phyloP scores from a whole-genome alignment of 78 protist species.

The Polysphondylium violaceum region DNA sequence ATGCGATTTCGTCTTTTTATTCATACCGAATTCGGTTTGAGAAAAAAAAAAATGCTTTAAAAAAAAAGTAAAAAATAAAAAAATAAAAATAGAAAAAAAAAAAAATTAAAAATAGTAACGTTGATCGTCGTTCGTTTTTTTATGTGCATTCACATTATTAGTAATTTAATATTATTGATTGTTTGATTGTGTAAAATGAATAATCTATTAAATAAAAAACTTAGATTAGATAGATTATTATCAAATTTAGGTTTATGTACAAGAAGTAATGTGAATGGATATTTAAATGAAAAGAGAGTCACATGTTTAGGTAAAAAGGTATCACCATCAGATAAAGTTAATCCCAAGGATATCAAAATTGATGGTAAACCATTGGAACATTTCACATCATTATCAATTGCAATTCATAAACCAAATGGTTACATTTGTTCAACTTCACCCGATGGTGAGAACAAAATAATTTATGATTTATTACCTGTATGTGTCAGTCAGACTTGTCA shows the following conservation, averaged over 20 bases:
- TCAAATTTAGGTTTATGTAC: slow-evolving; percentile 51
- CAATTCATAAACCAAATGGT: slow-evolving; percentile 79
- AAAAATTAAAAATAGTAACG: not conserved
- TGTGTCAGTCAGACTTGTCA: not conserved
- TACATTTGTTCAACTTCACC: slow-evolving; percentile 52
- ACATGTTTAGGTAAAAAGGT: slow-evolving; percentile 37
- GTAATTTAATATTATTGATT: not conserved
- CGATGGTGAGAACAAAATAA: slow-evolving; percentile 64
- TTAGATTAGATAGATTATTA: slow-evolving; percentile 57
- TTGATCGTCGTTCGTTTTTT: no score
- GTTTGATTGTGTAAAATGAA: not conserved
- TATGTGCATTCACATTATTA: no score
- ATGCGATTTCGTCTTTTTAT: no score
- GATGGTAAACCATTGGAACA: slow-evolving; percentile 40
- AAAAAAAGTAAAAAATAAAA: not conserved
- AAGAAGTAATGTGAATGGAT: slow-evolving; percentile 33
- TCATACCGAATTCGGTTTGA: not conserved
- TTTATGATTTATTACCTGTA: slow-evolving; percentile 79
- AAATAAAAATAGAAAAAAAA: not conserved
- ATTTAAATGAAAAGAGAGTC: slow-evolving; percentile 12
- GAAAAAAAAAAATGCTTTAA: not conserved
- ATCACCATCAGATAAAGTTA: slow-evolving; percentile 11
- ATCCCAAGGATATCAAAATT: slow-evolving; percentile 36
- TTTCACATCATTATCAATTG: slow-evolving; percentile 24
- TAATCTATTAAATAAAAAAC: not conserved